Evolutionary conservation across 1,139 yeast genomes (phyloP), one percentile per base, ranked within the genome.

Genomic region (Saccharomyces hybrid): DNA sequence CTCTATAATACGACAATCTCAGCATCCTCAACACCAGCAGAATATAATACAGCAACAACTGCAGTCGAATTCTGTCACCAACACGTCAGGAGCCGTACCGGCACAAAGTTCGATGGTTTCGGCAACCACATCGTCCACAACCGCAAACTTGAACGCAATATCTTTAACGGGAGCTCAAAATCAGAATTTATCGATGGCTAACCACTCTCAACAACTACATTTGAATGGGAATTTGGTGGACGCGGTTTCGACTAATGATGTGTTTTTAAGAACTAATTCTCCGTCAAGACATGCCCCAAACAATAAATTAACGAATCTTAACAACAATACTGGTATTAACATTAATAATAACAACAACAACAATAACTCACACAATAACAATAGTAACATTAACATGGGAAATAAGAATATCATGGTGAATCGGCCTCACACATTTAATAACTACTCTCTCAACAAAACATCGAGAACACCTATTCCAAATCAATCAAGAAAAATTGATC

Each of bases 171-270:
- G 31, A 5, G 14, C 49, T 16, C 21, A 29, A 4, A 48, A 29
- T 4, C 19, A 31, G n/a, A 28, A 31, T 29, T 42, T 42, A 34
- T 52, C 55, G 12, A 50, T 54, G 8, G 32, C 52, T n/a, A 52
- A 55, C 9, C 54, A 53, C 34, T 47, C 55, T 27, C 57, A 61
- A n/a, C 66, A 63, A 55, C 47, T 64, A 49, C 66, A 63, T 53
- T 51, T 65, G 12, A 66, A 65, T 53, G 65, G 64, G 27, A 64
- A 64, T 53, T 52, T 81, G 49, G 79, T 80, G 74, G 93, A 86
- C 64, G 84, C 90, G 1, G 93, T 86, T 2, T 81, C 88, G n/a
- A 89, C 97, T 12, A 88, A 87, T 65, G 97, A 89, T 68, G 96
- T 89, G 56, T 89, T 89, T 67, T 74, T 89, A 62, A 47, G 46